Evolutionary conservation across 1,284 basidiomycete genomes (phyloP).

Genomic region (Cryptococcus jaspeensis): DNA sequence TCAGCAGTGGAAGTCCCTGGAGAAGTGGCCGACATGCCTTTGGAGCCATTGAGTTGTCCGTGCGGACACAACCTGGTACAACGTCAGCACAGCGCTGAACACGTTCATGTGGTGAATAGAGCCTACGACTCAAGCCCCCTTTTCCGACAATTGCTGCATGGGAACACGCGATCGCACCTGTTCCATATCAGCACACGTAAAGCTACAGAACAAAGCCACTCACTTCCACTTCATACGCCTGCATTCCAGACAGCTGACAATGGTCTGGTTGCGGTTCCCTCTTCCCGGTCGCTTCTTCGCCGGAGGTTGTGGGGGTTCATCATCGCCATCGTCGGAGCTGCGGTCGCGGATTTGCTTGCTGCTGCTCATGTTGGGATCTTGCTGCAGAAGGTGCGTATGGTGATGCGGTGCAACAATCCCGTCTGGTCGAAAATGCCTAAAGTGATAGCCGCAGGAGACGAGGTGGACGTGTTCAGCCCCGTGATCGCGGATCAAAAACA

Average conservation of each 20-base stretch:
- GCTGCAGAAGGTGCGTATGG: too few relatives aligned
- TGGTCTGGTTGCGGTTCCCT: conserved; percentile 9
- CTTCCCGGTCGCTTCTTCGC: not conserved
- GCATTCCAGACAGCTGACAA: conserved; percentile 12
- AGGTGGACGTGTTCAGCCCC: not conserved
- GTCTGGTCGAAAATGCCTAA: too few relatives aligned
- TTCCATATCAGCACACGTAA: not conserved
- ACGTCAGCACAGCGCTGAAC: not conserved
- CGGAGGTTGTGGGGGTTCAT: not conserved
- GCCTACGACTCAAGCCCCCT: conserved; percentile 9
- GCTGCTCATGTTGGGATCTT: too few relatives aligned
- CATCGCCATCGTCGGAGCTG: too few relatives aligned
- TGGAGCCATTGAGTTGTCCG: not conserved
- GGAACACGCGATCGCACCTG: conserved; percentile 13
- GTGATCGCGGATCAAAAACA: not conserved
- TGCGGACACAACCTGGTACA: not conserved
- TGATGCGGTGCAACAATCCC: too few relatives aligned
- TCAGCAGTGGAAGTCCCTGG: not conserved
- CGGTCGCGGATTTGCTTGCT: too few relatives aligned
- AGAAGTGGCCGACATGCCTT: not conserved
- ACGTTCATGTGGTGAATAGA: too few relatives aligned
- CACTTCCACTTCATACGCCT: conserved; percentile 11
- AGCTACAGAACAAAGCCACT: not conserved
- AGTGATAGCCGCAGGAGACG: too few relatives aligned
- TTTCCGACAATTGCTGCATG: conserved; percentile 10